Evolutionary conservation across 129 eudicot genomes (phyloP), one percentile per base, ranked within the genome.

Genomic region (Oenanthe sinensis): DNA sequence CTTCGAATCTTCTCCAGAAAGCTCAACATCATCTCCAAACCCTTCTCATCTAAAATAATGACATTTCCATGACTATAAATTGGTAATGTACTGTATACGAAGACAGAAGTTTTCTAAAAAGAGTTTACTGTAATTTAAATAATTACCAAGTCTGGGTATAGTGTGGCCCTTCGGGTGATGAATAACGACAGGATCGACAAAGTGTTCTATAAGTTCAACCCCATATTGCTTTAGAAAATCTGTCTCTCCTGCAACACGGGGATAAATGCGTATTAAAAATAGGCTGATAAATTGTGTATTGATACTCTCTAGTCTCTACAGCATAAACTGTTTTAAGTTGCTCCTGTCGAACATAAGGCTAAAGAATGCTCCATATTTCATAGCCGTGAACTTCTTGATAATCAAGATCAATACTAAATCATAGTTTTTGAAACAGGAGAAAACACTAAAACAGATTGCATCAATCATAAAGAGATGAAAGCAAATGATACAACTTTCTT

Each of bases 141-240:
- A 13, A 54, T 85, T 83, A 90, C 98, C 92, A 30, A 93, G 84
- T 82, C 92, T 80, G 46, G 98, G 96, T 78, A 93, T 83, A 6
- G 98, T 90, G 74, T 93, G 96, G 48, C 98, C 96, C 83, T 89
- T 90, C 37, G 98, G 98, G 79, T 93, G 98, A 85, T 83, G 87
- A 82, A 93, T 90, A 1, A 93, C 83, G 9, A 89, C 65, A 20
- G 91, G 90, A 17, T 90, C 87, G 37, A 84, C 90, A 83, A 80
- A 86, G 10, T 85, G 82, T 79, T 89, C 81, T 75, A 90, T 37
- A 37, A 91, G 92, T 50, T 87, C 89, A 19, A 71, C 80, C 47
- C 97, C 97, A 44, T 82, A 20, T 16, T 79, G 85, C 79, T 84
- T 89, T 79, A 90, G 76, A 79, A 90, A 93, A 80, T 93, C 98